Evolutionary conservation across 495 filamentous ascomycete species (phyloP).

Genomic region (Trichoderma erinaceum): DNA sequence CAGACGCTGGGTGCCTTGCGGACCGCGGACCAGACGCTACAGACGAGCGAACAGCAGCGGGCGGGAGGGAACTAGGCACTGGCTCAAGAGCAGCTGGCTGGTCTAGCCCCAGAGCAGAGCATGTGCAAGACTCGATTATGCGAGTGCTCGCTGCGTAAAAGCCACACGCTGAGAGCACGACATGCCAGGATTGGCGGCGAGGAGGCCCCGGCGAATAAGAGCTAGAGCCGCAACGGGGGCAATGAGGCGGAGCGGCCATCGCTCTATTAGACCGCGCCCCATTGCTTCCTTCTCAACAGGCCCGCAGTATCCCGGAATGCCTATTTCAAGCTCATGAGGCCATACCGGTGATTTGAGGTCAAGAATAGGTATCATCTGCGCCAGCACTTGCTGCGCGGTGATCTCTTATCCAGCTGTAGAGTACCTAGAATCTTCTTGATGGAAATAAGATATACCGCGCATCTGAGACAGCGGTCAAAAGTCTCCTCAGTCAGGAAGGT

Average conservation of each 20-base stretch:
- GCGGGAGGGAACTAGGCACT: background rate
- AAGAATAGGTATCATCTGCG: background rate
- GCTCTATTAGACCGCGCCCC: background rate
- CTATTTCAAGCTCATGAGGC: background rate
- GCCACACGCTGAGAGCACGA: background rate
- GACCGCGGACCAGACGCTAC: background rate
- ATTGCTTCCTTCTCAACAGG: background rate
- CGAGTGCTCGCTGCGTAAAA: background rate
- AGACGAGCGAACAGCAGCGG: background rate
- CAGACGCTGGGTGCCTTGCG: conserved; percentile 16
- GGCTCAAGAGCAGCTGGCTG: background rate
- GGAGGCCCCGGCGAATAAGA: background rate
- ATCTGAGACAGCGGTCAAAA: background rate
- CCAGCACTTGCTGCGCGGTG: background rate
- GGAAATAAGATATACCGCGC: background rate
- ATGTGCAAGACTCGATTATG: background rate
- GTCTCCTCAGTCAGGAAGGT: background rate
- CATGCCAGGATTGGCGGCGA: background rate
- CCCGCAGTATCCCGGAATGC: background rate
- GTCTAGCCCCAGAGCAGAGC: background rate
- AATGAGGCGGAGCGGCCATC: background rate
- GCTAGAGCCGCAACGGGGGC: background rate
- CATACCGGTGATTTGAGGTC: background rate
- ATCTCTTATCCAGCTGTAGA: background rate
- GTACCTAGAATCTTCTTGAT: background rate